Evolutionary conservation across 768 basidiomycete genomes (phyloP).

Genomic region (Podaxis sp.): DNA sequence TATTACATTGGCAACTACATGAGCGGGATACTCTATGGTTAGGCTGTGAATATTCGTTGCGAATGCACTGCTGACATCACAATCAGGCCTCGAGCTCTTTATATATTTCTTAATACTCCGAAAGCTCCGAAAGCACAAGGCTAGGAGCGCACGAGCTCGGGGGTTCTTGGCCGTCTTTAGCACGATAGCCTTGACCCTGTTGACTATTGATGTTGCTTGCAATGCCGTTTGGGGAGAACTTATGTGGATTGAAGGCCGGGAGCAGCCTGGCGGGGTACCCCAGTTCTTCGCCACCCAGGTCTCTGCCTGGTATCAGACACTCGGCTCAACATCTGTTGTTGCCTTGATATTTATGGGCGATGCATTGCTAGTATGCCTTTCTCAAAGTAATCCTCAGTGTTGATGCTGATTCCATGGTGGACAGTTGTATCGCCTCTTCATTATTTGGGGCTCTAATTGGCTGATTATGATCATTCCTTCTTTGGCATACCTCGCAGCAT

Average conservation of each 20-base stretch:
- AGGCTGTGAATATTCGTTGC: not conserved
- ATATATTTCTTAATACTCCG: slow-evolving; percentile 26
- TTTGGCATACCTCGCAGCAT: slow-evolving; percentile 25
- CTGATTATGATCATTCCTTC: slow-evolving; percentile 24
- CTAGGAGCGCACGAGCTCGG: slow-evolving; percentile 13
- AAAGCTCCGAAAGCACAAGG: slow-evolving; percentile 13
- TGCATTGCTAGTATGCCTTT: slow-evolving; percentile 25
- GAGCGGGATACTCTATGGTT: slow-evolving; percentile 31
- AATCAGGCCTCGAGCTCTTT: slow-evolving; percentile 26
- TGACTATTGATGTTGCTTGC: slow-evolving; percentile 28
- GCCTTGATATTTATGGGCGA: slow-evolving; percentile 31
- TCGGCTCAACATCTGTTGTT: slow-evolving; percentile 27
- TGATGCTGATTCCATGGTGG: not conserved
- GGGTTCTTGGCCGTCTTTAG: slow-evolving; percentile 27
- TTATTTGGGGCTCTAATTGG: slow-evolving; percentile 27
- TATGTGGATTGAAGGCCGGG: slow-evolving; percentile 31
- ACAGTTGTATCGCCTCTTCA: slow-evolving; percentile 31
- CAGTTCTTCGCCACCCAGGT: slow-evolving; percentile 24
- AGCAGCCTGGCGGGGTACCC: slow-evolving; percentile 25
- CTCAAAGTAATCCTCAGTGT: not conserved
- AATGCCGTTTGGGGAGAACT: slow-evolving; percentile 31
- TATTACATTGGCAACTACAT: slow-evolving; percentile 31
- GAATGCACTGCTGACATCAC: not conserved
- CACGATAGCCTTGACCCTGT: slow-evolving; percentile 24
- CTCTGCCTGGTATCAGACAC: slow-evolving; percentile 30